phyloP scores from a whole-genome alignment of 2,329 filamentous ascomycete species.

The Endoconidiophora polonica region DNA sequence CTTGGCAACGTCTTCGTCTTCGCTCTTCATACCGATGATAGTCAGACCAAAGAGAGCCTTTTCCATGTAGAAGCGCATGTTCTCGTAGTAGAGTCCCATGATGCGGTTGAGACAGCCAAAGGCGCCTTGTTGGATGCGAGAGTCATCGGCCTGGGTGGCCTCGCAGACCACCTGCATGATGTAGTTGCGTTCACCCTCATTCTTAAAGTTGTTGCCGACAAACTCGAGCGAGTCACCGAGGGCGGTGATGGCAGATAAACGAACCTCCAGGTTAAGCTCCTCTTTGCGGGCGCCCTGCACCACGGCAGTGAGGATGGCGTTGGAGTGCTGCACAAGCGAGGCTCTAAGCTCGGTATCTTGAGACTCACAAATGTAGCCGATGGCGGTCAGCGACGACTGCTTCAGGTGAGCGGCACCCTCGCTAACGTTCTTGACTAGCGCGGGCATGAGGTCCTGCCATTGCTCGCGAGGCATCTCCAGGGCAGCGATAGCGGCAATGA shows the following conservation, averaged over 20 bases:
- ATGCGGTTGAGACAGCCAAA: constrained; percentile 97
- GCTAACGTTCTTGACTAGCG: constrained; percentile 82
- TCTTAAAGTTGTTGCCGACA: constrained; percentile 95
- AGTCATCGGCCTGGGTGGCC: constrained; percentile 85
- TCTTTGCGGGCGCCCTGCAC: constrained; percentile 96
- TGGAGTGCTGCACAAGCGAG: constrained; percentile 72
- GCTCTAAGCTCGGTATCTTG: constrained; percentile 75
- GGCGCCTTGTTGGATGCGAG: constrained; percentile 81
- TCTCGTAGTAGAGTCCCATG: constrained; percentile 97
- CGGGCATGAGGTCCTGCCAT: constrained; percentile 83
- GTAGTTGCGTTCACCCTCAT: constrained; percentile 97
- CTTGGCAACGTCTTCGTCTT: constrained; percentile 95
- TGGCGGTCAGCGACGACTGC: constrained; percentile 86
- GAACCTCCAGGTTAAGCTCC: constrained; percentile 79
- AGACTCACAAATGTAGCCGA: constrained; percentile 96
- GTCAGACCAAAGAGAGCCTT: constrained; percentile 96
- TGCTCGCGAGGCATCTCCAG: constrained; percentile 88
- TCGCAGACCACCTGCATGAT: constrained; percentile 99
- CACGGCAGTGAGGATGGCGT: constrained; percentile 92
- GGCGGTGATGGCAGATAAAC: constrained; percentile 80
- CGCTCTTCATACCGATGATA: constrained; percentile 95
- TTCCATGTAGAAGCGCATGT: constrained; percentile 99
- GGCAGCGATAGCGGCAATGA: constrained; percentile 83
- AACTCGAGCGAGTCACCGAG: constrained; percentile 95
- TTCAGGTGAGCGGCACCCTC: constrained; percentile 76